Conservation (phyloP, 2,329 filamentous ascomycete genomes). For the Karstenula rhodostoma region DNA sequence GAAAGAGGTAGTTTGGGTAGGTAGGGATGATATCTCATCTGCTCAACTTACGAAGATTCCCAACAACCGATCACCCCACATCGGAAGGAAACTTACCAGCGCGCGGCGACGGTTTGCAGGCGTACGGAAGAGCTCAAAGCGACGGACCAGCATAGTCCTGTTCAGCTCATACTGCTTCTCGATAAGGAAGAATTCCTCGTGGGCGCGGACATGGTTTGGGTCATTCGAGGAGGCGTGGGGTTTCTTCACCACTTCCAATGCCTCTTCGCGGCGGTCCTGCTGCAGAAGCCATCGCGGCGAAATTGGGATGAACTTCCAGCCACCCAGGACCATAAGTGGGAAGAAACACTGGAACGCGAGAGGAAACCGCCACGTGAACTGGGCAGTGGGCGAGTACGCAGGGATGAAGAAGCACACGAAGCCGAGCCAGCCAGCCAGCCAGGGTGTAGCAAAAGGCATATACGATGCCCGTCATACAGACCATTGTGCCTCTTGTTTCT, state of each 20-base stretch:
- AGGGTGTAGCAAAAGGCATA: slow-evolving; percentile 53
- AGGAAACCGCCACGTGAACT: slow-evolving; percentile 57
- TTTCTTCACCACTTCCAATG: slow-evolving; percentile 50
- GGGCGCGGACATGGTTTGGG: slow-evolving; percentile 48
- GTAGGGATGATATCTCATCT: no score
- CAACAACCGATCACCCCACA: slow-evolving; percentile 52
- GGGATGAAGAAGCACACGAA: slow-evolving; percentile 52
- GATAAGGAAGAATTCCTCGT: slow-evolving; percentile 56
- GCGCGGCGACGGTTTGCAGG: slow-evolving; percentile 51
- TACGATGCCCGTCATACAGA: slow-evolving; percentile 48
- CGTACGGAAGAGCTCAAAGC: slow-evolving; percentile 55
- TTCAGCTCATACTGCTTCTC: slow-evolving; percentile 46
- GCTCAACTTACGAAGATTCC: slow-evolving; percentile 35
- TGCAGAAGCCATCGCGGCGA: slow-evolving; percentile 57
- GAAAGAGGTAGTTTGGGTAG: no score
- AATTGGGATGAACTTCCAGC: slow-evolving; percentile 51
- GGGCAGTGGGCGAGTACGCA: slow-evolving; percentile 35
- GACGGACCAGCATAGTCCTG: slow-evolving; percentile 27
- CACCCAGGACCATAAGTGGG: slow-evolving; percentile 51
- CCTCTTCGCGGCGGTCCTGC: slow-evolving; percentile 53
- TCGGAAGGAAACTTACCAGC: slow-evolving; percentile 52
- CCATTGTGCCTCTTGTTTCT: slow-evolving; percentile 51
- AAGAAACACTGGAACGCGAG: slow-evolving; percentile 55
- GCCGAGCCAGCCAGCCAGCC: slow-evolving; percentile 53
- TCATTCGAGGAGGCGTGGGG: slow-evolving; percentile 55